Percentiles rank a stretch among this genome's conserved stretches.
Conservation (phyloP, 2,329 filamentous ascomycete genomes). For the Rugonectria rugulosa region DNA sequence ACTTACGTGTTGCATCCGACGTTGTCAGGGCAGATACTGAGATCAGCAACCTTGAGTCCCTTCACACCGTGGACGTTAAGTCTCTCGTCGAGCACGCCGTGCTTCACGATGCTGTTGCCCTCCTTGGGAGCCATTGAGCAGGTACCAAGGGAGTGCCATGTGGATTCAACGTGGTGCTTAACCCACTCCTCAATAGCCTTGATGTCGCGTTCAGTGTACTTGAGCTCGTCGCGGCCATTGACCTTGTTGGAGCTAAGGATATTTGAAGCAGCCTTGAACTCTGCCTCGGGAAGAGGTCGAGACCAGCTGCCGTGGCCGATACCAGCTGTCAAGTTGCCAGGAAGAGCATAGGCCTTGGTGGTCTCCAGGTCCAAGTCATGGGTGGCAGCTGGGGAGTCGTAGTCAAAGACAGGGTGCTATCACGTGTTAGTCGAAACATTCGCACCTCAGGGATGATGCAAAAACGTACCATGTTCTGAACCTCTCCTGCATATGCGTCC, state of each 20-base stretch:
- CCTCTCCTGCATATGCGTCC: constrained; percentile 80
- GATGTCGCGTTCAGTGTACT: constrained; percentile 71
- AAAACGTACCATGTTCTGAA: constrained; percentile 56
- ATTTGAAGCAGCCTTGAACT: constrained; percentile 54
- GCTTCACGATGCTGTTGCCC: constrained; percentile 82
- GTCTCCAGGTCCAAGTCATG: constrained; percentile 78
- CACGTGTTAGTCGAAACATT: constrained; percentile 35
- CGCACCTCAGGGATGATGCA: accelerated
- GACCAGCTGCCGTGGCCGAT: constrained; percentile 80
- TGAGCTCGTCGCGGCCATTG: constrained; percentile 66
- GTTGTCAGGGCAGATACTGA: constrained; percentile 81
- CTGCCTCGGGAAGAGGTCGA: constrained; percentile 61
- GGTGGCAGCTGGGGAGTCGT: constrained; percentile 72
- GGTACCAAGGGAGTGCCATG: constrained; percentile 59
- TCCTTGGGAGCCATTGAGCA: constrained; percentile 80
- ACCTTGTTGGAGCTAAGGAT: constrained; percentile 71
- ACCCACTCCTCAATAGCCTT: constrained; percentile 73
- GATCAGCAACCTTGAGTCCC: constrained; percentile 78
- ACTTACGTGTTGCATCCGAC: constrained; percentile 72
- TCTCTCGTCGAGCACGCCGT: constrained; percentile 79
- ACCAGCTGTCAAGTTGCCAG: constrained; percentile 73
- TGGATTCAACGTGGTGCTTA: constrained; percentile 77
- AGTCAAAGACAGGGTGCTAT: constrained; percentile 74
- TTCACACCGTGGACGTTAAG: constrained; percentile 81
- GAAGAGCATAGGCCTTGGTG: constrained; percentile 77